These are phyloP conservation scores for Globisporangium abappressorium DNA, from an alignment of 352 stramenopile species.

Conservation along the genomic window DNA sequence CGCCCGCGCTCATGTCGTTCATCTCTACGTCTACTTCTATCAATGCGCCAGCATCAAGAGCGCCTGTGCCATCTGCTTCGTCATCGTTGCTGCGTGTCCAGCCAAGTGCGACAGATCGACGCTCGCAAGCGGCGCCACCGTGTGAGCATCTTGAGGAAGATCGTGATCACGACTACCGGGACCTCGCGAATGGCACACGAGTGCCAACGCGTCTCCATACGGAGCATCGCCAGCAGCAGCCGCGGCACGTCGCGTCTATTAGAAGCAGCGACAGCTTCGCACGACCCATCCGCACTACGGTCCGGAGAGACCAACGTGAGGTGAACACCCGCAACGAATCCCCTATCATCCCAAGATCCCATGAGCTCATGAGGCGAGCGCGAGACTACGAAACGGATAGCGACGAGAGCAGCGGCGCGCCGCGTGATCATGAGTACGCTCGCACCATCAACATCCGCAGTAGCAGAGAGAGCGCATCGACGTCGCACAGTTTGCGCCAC, in stretches of 20 bases:
- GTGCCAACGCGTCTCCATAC: not conserved
- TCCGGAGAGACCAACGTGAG: not conserved
- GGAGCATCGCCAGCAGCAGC: not conserved
- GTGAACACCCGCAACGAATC: not conserved
- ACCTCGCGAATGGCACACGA: not conserved
- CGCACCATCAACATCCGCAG: not conserved
- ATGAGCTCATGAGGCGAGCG: not conserved
- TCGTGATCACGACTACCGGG: too few relatives aligned
- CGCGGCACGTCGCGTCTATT: not conserved
- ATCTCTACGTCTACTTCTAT: not conserved
- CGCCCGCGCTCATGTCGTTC: not conserved
- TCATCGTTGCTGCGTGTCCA: not conserved
- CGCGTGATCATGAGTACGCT: not conserved
- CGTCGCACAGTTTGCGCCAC: not conserved
- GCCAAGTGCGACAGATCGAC: not conserved
- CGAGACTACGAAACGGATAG: not conserved
- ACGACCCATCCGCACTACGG: not conserved
- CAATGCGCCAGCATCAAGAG: not conserved
- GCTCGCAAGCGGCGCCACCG: not conserved
- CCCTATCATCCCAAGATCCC: not conserved
- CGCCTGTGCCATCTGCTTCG: not conserved
- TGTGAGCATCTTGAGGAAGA: not conserved
- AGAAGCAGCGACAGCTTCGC: not conserved
- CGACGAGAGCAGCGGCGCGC: not conserved
- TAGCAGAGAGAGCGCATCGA: not conserved